Conservation (phyloP, 805 yeast species). For the Pichia exigua region DNA sequence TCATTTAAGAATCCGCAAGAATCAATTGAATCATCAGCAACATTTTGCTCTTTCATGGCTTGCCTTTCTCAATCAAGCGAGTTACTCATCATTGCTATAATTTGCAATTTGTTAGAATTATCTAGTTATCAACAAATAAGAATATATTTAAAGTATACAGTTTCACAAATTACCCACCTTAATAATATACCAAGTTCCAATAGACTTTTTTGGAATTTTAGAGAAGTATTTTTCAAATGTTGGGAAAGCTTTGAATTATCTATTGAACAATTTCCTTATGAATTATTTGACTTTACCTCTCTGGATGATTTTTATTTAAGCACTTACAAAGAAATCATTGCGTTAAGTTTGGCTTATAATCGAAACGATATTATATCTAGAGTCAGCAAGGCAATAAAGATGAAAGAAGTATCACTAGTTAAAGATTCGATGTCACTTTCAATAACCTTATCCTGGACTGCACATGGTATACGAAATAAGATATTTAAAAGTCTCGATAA, state of each 20-base stretch:
- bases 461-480: slow-evolving; percentile 20
- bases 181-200: slow-evolving; percentile 12
- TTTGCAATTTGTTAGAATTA: slow-evolving; percentile 37
- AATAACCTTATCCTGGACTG: slow-evolving; percentile 32
- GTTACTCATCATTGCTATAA: slow-evolving; percentile 27
- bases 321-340: slow-evolving; percentile 32
- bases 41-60: slow-evolving; percentile 32
- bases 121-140: slow-evolving; percentile 27
- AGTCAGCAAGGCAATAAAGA: slow-evolving; percentile 12
- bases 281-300: slow-evolving; percentile 31
- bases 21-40: slow-evolving; percentile 31
- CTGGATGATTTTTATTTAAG: slow-evolving; percentile 26
- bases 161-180: slow-evolving; percentile 20
- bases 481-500: slow-evolving; percentile 15
- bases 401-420: slow-evolving; percentile 9
- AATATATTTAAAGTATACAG: slow-evolving; percentile 25
- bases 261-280: slow-evolving; percentile 33
- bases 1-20: slow-evolving; percentile 31
- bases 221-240: slow-evolving; percentile 32
- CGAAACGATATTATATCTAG: slow-evolving; percentile 10
- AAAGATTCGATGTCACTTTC: slow-evolving; percentile 24
- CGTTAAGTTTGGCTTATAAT: slow-evolving; percentile 30
- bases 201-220: slow-evolving; percentile 26
- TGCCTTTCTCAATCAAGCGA: slow-evolving; percentile 26
- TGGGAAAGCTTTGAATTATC: slow-evolving; percentile 34